These are phyloP conservation scores for Hirschioporus abietinus DNA, from an alignment of 768 basidiomycete genomes.

Conservation along the genomic window DNA sequence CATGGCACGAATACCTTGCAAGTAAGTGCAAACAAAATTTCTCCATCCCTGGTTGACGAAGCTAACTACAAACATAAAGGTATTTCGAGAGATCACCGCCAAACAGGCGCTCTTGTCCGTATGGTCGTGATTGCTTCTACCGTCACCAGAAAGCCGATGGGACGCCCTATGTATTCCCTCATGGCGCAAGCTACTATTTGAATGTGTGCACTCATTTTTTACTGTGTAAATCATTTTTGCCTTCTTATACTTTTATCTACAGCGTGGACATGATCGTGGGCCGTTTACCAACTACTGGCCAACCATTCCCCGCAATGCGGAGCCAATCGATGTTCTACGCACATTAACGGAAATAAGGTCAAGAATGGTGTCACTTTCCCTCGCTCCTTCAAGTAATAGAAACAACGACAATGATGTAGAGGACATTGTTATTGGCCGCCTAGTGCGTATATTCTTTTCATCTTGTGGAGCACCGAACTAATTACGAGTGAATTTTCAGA, in stretches of 20 bases:
- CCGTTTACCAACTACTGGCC: background rate
- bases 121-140: constrained; percentile 80
- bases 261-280: background rate
- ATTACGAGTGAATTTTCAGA: background rate
- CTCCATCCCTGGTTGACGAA: background rate
- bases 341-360: background rate
- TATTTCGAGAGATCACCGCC: constrained; percentile 55
- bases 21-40: constrained; percentile 31
- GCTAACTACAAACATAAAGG: constrained; percentile 27
- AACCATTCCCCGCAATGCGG: background rate
- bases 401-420: background rate
- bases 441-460: background rate
- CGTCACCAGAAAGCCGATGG: constrained; percentile 66
- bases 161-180: constrained; percentile 46
- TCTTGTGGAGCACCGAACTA: background rate
- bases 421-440: background rate
- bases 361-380: background rate
- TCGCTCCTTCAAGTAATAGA: background rate
- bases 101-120: constrained; percentile 60
- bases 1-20: constrained; percentile 67
- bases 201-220: constrained; percentile 30
- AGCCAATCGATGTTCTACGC: background rate
- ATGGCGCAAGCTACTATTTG: constrained; percentile 53
- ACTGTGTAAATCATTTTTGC: constrained; percentile 19
- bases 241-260: background rate